phyloP scores from a whole-genome alignment of 2,329 filamentous ascomycete species.

The Penicillium sp. region DNA sequence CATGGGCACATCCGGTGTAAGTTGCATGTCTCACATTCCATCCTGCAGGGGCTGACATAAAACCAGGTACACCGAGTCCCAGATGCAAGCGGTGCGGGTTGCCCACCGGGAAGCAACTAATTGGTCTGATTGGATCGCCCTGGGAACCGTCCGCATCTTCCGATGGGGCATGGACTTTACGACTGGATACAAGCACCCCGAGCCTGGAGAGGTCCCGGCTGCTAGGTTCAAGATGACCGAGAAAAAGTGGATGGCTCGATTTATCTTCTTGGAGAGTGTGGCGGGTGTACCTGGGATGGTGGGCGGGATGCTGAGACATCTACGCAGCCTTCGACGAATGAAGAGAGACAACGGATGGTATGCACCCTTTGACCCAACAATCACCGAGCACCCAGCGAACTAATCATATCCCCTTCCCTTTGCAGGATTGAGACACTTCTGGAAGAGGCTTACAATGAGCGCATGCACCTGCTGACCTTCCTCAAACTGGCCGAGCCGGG shows the following conservation, averaged over 20 bases:
- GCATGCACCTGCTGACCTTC: slow-evolving; percentile 91
- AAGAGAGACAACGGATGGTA: slow-evolving; percentile 89
- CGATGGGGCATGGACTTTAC: slow-evolving; percentile 77
- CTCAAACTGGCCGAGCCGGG: slow-evolving; percentile 86
- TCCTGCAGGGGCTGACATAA: slow-evolving; percentile 12
- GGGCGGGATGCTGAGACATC: slow-evolving; percentile 86
- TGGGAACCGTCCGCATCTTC: slow-evolving; percentile 70
- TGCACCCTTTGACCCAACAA: slow-evolving; percentile 11
- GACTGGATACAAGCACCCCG: slow-evolving; percentile 76
- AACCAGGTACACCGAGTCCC: slow-evolving; percentile 65
- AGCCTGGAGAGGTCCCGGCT: slow-evolving; percentile 39
- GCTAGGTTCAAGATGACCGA: slow-evolving; percentile 71
- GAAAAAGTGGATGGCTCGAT: slow-evolving; percentile 82
- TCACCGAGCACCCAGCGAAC: not conserved
- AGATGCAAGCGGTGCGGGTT: slow-evolving; percentile 71
- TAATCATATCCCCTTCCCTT: not conserved
- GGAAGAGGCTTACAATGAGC: slow-evolving; percentile 87
- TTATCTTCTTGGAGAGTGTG: slow-evolving; percentile 91
- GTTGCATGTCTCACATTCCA: slow-evolving; percentile 8
- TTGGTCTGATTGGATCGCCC: slow-evolving; percentile 73
- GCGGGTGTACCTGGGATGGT: slow-evolving; percentile 97
- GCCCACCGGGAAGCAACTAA: slow-evolving; percentile 73
- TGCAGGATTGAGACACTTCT: slow-evolving; percentile 82
- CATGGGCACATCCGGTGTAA: slow-evolving; percentile 47
- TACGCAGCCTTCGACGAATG: slow-evolving; percentile 77